A percentile compares a stretch with the other conserved stretches of the same genome.
These are phyloP conservation scores for Keithomyces neogunnii DNA, from an alignment of 2,329 filamentous ascomycete genomes.

Conservation along the genomic window DNA sequence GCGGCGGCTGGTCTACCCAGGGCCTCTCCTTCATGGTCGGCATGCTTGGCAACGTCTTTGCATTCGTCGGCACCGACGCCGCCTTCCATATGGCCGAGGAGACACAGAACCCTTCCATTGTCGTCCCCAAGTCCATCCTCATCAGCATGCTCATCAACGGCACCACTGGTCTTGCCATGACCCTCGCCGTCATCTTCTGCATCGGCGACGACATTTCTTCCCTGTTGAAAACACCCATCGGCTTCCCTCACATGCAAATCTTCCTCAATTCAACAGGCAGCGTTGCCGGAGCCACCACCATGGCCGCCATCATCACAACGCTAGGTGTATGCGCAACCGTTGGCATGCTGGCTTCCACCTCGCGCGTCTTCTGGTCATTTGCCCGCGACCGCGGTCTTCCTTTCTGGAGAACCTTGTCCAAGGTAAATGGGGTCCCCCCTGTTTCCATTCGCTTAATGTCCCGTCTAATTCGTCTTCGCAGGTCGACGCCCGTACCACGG, in stretches of 20 bases:
- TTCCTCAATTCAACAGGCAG: slow-evolving; percentile 43
- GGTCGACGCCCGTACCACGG: slow-evolving; percentile 16
- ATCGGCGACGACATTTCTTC: not conserved
- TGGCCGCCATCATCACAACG: slow-evolving; percentile 40
- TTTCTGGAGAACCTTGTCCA: slow-evolving; percentile 18
- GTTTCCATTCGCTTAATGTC: too few species aligned
- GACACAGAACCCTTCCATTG: slow-evolving; percentile 36
- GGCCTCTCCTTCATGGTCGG: slow-evolving; percentile 37
- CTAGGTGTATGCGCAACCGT: slow-evolving; percentile 40
- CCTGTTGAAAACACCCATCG: slow-evolving; percentile 29
- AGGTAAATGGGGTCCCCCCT: slow-evolving; percentile 8
- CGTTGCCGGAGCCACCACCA: slow-evolving; percentile 37
- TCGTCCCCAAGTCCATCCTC: slow-evolving; percentile 43
- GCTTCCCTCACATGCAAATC: slow-evolving; percentile 51
- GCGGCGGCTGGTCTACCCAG: slow-evolving; percentile 32
- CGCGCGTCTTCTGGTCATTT: slow-evolving; percentile 49
- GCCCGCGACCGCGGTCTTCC: slow-evolving; percentile 23
- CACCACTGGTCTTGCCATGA: slow-evolving; percentile 39
- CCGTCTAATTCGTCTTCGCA: not conserved
- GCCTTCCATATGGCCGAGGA: slow-evolving; percentile 32
- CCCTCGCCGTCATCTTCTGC: slow-evolving; percentile 1
- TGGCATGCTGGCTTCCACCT: slow-evolving; percentile 47
- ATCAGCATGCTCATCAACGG: slow-evolving; percentile 41
- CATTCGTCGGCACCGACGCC: slow-evolving; percentile 19
- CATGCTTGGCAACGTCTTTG: slow-evolving; percentile 31